phyloP scores from a whole-genome alignment of 768 basidiomycete genomes.

The Termitomyces sp. region DNA sequence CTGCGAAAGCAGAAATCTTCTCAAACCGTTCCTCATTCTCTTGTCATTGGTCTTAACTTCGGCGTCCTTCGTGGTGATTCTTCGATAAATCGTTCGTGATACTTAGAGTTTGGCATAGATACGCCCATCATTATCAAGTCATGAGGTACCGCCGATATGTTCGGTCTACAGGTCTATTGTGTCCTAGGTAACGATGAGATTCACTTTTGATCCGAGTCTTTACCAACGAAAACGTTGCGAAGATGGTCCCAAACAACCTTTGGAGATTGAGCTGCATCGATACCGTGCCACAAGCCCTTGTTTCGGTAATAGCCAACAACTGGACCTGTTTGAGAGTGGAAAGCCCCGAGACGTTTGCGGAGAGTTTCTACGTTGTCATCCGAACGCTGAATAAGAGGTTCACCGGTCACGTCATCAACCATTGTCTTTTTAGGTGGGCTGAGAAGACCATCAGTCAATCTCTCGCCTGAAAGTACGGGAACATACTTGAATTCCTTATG shows the following conservation, averaged over 20 bases:
- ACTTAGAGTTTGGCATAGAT: background rate
- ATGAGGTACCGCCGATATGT: background rate
- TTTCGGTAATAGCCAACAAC: constrained; percentile 95
- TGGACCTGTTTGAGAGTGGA: constrained; percentile 92
- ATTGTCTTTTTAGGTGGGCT: constrained; percentile 98
- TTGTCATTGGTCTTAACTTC: too few species aligned
- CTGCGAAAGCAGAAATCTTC: background rate
- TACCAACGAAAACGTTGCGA: constrained; percentile 57
- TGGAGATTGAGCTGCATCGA: constrained; percentile 95
- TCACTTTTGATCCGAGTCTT: constrained; percentile 37
- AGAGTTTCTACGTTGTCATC: constrained; percentile 98
- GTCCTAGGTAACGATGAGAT: constrained; percentile 1
- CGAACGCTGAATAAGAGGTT: constrained; percentile 93
- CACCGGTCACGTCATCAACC: constrained; percentile 91
- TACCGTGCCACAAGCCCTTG: constrained; percentile 83
- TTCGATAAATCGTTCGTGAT: background rate
- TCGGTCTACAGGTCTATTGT: background rate
- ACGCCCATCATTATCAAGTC: background rate
- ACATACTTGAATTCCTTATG: constrained; percentile 93
- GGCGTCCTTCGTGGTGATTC: background rate
- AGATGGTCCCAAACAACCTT: constrained; percentile 88
- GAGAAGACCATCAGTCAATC: constrained; percentile 9
- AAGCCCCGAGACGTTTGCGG: constrained; percentile 82
- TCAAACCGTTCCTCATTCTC: too few species aligned
- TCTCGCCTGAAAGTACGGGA: background rate